phyloP scores from a whole-genome alignment of 2,329 filamentous ascomycete species.

The Sphaerulina musiva region DNA sequence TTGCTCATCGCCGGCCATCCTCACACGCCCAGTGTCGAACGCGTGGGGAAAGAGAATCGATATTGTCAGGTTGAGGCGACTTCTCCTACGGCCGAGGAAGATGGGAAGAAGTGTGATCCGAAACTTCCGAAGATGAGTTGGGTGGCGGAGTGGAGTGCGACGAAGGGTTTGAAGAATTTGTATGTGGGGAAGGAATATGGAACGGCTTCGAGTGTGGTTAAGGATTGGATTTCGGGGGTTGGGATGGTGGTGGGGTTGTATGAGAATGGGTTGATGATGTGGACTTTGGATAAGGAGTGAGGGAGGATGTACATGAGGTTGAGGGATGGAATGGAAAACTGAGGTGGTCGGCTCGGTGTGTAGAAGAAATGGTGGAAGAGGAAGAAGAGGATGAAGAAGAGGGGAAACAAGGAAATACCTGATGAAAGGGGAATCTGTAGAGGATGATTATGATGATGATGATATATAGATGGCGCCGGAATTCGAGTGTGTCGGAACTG shows the following conservation, averaged over 20 bases:
- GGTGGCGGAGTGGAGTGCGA: conserved; percentile 37
- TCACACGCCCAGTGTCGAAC: conserved; percentile 30
- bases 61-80: conserved; percentile 13
- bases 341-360: no score
- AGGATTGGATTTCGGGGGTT: conserved; percentile 34
- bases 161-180: conserved; percentile 32
- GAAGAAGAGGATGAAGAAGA: no score
- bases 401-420: no score
- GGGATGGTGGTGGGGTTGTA: conserved; percentile 39
- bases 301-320: no score
- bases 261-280: conserved; percentile 18
- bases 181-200: conserved; percentile 36
- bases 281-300: no score
- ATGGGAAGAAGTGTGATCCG: conserved; percentile 19
- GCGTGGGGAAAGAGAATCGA: conserved; percentile 21
- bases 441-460: no score
- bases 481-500: no score
- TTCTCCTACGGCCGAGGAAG: conserved; percentile 14
- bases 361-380: no score
- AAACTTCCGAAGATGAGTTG: conserved; percentile 20
- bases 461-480: no score
- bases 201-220: conserved; percentile 34
- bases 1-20: conserved; percentile 40
- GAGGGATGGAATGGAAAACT: no score
- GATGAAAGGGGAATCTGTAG: no score